Conservation (phyloP, 2,329 filamentous ascomycete genomes). For the Colletotrichum sp. region DNA sequence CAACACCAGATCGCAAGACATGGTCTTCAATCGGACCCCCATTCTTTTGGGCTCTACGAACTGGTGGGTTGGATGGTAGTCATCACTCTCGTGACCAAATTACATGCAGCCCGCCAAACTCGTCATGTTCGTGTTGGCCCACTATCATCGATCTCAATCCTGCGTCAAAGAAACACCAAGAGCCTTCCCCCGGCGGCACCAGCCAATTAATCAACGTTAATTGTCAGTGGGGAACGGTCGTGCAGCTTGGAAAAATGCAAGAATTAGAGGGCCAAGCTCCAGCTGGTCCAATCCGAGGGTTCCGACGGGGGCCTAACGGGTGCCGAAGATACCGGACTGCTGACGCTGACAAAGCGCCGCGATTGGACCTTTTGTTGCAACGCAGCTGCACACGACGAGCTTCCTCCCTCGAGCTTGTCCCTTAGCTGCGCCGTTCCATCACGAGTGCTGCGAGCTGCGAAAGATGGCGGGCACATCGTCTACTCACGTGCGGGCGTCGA, state of each 20-base stretch:
- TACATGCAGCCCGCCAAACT: not conserved
- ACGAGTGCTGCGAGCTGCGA: not conserved
- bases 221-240: not conserved
- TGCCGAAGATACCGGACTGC: not conserved
- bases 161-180: not conserved
- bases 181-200: not conserved
- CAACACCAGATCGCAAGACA: not conserved
- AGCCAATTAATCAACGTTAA: too few relatives aligned
- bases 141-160: not conserved
- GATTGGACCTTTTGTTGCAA: not conserved
- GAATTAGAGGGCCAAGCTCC: not conserved
- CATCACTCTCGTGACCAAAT: not conserved
- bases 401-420: not conserved
- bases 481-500: not conserved
- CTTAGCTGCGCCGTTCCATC: not conserved
- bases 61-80: not conserved
- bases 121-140: not conserved
- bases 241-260: not conserved
- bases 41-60: not conserved
- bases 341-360: conserved; percentile 1
- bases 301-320: not conserved
- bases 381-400: not conserved
- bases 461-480: not conserved
- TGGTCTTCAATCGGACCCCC: not conserved
- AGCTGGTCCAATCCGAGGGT: not conserved